These are phyloP conservation scores for Huntiella bhutanensis DNA, from an alignment of 2,329 filamentous ascomycete genomes.

Conservation along the genomic window DNA sequence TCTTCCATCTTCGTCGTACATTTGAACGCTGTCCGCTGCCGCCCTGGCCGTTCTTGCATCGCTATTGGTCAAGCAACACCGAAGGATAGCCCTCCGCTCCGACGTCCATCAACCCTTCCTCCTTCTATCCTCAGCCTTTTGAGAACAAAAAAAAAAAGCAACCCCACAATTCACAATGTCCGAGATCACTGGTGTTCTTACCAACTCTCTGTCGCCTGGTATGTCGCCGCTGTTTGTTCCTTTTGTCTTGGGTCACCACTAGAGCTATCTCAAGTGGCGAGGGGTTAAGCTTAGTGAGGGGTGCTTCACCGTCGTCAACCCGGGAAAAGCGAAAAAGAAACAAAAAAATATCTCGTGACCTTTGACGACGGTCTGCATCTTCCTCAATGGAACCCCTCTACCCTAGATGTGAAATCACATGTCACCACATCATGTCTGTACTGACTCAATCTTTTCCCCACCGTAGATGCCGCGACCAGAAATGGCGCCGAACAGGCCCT, in stretches of 20 bases:
- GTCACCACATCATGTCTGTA: neutral
- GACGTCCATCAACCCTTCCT: constrained; percentile 4
- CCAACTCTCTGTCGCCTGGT: constrained; percentile 93
- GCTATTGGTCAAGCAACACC: constrained; percentile 1
- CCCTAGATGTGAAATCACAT: neutral
- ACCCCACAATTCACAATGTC: constrained; percentile 43
- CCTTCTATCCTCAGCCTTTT: neutral
- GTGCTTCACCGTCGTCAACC: too few species aligned
- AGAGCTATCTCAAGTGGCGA: too few species aligned
- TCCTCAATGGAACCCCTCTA: neutral
- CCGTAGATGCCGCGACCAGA: constrained; percentile 61
- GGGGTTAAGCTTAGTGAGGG: too few species aligned
- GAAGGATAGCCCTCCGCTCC: constrained; percentile 4
- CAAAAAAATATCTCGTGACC: too few species aligned
- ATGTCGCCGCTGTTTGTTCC: constrained; percentile 21
- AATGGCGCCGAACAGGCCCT: constrained; percentile 89
- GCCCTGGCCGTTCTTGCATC: constrained; percentile 4
- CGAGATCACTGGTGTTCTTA: constrained; percentile 96
- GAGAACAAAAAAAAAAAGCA: constrained; percentile 12
- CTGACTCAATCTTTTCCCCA: constrained; percentile 2
- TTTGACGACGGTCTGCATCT: neutral
- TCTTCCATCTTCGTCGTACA: too few species aligned
- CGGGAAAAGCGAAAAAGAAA: too few species aligned
- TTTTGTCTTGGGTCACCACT: too few species aligned
- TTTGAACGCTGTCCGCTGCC: neutral